A percentile compares a stretch with the other conserved stretches of the same genome.
phyloP scores from a whole-genome alignment of 768 basidiomycete species.

The Rubroboletus satanas region DNA sequence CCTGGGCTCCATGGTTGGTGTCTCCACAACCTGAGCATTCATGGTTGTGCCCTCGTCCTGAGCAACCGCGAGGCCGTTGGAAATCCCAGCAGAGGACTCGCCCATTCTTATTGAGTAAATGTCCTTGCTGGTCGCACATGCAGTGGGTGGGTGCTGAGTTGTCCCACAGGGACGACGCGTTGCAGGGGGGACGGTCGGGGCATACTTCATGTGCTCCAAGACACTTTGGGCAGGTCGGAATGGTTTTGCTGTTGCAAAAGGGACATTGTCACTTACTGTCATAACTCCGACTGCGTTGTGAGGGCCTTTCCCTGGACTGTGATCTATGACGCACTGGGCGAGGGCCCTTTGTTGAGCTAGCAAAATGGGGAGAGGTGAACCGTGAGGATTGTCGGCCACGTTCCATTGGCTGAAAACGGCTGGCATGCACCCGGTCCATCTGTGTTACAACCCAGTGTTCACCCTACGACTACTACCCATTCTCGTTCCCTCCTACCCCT shows the following conservation, averaged over 20 bases:
- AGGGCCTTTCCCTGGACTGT: too few species aligned
- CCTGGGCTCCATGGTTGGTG: too few species aligned
- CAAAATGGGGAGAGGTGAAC: neutral
- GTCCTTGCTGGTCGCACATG: neutral
- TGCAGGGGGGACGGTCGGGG: neutral
- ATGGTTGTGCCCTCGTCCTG: neutral
- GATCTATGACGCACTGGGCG: too few species aligned
- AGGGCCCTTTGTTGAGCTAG: neutral
- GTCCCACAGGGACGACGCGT: neutral
- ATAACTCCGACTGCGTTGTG: too few species aligned
- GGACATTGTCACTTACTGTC: too few species aligned
- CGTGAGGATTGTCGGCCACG: neutral
- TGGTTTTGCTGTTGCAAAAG: neutral
- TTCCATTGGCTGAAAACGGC: neutral
- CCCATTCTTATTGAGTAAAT: neutral
- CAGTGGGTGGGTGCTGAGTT: neutral
- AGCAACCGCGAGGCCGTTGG: neutral
- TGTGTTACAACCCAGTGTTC: too few species aligned
- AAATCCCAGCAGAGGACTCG: neutral
- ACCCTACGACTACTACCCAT: too few species aligned
- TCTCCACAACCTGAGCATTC: too few species aligned
- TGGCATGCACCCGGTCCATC: neutral
- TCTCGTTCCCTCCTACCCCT: too few species aligned
- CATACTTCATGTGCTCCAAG: neutral
- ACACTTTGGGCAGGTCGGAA: neutral